Base-by-base conservation (phyloP, 495 filamentous ascomycete species). In the Aspergillus funiculosus region DNA sequence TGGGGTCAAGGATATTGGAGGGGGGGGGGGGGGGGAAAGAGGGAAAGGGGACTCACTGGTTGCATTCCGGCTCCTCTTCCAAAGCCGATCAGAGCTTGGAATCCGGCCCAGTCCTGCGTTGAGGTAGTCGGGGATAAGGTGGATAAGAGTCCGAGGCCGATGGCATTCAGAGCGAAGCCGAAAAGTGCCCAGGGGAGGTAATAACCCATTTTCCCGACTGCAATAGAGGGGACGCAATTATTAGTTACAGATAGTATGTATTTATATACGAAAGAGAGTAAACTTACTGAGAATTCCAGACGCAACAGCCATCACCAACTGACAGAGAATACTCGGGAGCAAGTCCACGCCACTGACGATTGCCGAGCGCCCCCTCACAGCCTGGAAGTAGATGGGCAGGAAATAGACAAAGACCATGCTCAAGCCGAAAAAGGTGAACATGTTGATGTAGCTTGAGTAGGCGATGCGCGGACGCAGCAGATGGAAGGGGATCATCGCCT, bases 61-160 rank as follows among this genome's bases (percentile, higher is more conserved):
- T 77, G 72, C 32, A 73, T 48, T 1, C 56, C 66, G 0, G 60
- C 47, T 5, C 76, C 75, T 24, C 64, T 66, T 9, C 72, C 74
- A n/a, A 66, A 34, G 5, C 78, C 77, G 5, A 61, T 57, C 6
- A 81, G 54, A 19, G 75, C 63, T 51, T 79, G 73, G 46, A 74
- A 80, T 15, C 73, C 75, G 8, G 79, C 63, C 70, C 75, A 77
- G n/a, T 50, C 67, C 27, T 56, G 67, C 0, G 63, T 40, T 1
- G 56, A 22, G 5, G 74, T 77, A 5, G 52, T 48, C n/a, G 67
- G 68, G 7, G 59, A 56, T 8, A 77, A 63, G 1, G 68, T 77
- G 10, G 70, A 69, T 19, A 76, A 52, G 37, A 81, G 60, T 0
- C 76, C 75, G 8, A 61, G 54, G 2, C 67, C 71, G 29, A 79